These are phyloP conservation scores for Sporopachydermia lactativora DNA, from an alignment of 805 yeast genomes.

Conservation along the genomic window DNA sequence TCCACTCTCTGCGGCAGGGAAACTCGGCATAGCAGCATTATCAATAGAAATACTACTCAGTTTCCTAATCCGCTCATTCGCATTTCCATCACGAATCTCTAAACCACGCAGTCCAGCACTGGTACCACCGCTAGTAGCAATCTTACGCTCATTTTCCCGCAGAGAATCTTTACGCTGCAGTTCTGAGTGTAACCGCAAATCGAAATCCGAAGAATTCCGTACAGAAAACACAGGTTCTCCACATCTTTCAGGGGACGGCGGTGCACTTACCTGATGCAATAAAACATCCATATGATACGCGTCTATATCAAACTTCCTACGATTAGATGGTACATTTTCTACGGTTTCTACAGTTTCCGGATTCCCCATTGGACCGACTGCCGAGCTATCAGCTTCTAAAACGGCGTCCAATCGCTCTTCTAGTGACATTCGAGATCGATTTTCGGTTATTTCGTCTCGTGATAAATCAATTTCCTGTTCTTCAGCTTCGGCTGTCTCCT, in stretches of 20 bases:
- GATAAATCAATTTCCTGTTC: neutral
- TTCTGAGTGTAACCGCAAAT: neutral
- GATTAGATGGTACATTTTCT: neutral
- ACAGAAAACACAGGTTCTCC: neutral
- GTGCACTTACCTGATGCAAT: neutral
- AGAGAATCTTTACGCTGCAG: neutral
- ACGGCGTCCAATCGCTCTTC: conserved; percentile 1
- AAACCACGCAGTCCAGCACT: neutral
- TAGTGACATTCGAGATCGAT: neutral
- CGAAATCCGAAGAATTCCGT: neutral
- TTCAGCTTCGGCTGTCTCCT: too few species aligned
- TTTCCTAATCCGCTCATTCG: neutral
- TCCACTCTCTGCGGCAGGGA: too few species aligned
- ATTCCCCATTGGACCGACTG: neutral
- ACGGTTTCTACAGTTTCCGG: neutral
- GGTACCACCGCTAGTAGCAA: neutral
- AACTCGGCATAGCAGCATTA: too few species aligned
- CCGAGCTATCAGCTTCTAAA: neutral
- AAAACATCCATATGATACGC: neutral
- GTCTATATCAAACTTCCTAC: neutral
- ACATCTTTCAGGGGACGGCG: neutral
- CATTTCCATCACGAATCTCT: neutral
- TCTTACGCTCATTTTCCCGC: neutral
- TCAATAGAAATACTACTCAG: too few species aligned
- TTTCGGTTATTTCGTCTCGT: neutral